Evolutionary conservation across 768 basidiomycete genomes (phyloP).

Genomic region (Pleurotus eryngii): DNA sequence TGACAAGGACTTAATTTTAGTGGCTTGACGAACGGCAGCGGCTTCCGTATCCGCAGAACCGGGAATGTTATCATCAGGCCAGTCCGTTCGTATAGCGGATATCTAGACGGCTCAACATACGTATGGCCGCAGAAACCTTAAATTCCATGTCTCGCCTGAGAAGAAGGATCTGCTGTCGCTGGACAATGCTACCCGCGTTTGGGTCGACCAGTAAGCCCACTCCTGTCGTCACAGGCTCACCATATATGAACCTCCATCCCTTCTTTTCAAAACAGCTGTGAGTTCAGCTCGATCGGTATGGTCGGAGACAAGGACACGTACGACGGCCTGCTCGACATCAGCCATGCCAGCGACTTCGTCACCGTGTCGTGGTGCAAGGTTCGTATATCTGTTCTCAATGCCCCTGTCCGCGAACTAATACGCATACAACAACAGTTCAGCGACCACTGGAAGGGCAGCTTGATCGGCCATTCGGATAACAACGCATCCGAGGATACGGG

Average conservation of each 20-base stretch:
- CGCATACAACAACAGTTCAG: not conserved
- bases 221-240: too few species aligned
- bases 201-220: not conserved
- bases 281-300: conserved; percentile 1
- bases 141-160: not conserved
- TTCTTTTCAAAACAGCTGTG: not conserved
- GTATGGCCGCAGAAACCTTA: not conserved
- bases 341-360: conserved; percentile 1
- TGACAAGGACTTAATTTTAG: not conserved
- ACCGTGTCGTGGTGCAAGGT: conserved; percentile 2
- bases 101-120: not conserved
- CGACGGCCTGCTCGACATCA: not conserved
- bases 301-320: not conserved
- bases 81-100: not conserved
- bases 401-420: too few species aligned
- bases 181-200: not conserved
- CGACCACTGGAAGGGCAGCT: conserved; percentile 44
- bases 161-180: conserved; percentile 1
- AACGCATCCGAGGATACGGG: conserved; percentile 32
- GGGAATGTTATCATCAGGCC: conserved; percentile 4
- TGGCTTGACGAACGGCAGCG: not conserved
- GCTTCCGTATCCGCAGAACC: not conserved
- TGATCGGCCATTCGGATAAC: conserved; percentile 42
- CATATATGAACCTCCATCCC: too few species aligned
- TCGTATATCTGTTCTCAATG: not conserved